Conservation (phyloP, 2,329 filamentous ascomycete genomes). For the Neofusicoccum parvum region DNA sequence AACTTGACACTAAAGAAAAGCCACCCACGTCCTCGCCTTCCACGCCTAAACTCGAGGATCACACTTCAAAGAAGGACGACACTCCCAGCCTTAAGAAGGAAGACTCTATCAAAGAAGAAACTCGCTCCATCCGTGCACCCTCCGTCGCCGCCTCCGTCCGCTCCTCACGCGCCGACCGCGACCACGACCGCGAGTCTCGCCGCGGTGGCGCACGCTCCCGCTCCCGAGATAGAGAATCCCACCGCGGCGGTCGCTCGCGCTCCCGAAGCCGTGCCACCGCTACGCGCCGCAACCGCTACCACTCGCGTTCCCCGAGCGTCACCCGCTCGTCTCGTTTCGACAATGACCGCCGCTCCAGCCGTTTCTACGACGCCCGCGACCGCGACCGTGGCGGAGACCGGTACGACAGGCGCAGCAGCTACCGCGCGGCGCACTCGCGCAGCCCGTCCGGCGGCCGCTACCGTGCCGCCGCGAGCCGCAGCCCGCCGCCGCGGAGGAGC, state of each 20-base stretch:
- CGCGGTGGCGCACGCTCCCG: slow-evolving; percentile 21
- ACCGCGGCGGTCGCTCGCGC: slow-evolving; percentile 31
- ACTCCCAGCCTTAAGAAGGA: not conserved
- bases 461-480: slow-evolving; percentile 22
- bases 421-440: slow-evolving; percentile 1
- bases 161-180: slow-evolving; percentile 11
- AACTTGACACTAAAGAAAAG: slow-evolving; percentile 27
- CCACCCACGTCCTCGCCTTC: not conserved
- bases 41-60: not conserved
- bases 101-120: slow-evolving; percentile 2
- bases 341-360: slow-evolving; percentile 25
- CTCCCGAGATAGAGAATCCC: slow-evolving; percentile 4
- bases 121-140: slow-evolving; percentile 10
- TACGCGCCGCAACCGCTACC: slow-evolving; percentile 24
- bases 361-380: slow-evolving; percentile 25
- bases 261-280: slow-evolving; percentile 30
- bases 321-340: slow-evolving; percentile 33
- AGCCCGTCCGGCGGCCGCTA: slow-evolving; percentile 2
- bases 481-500: slow-evolving; percentile 29
- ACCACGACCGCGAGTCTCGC: slow-evolving; percentile 29
- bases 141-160: slow-evolving; percentile 13
- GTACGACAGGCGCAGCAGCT: not conserved
- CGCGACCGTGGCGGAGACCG: slow-evolving; percentile 25
- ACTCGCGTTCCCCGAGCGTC: slow-evolving; percentile 24
- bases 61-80: not conserved